Base-by-base conservation (phyloP, 225 moss, liverwort and hornwort genomes). In the Sphagnum tenellum region DNA sequence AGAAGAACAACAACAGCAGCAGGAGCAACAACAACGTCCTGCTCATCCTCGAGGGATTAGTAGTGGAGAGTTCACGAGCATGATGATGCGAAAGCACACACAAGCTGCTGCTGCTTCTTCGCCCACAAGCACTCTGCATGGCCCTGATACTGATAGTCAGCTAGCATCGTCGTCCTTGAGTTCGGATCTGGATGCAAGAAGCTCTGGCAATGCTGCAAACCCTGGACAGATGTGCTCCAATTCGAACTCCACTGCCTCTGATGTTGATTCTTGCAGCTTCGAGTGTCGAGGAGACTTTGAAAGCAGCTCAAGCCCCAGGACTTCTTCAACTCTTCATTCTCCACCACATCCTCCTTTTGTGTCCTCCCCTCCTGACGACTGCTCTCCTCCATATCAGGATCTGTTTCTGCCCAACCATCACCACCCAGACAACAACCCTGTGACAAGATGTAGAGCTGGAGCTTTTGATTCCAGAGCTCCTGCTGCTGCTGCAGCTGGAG, bases 101-200 rank as follows among this genome's bases (percentile, higher is more conserved):
- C 9, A 44, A n/a, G 61, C 64, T 10, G 56, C 59, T 46, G 64
- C 69, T 8, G 61, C 66, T 58, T 73, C 72, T 13, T 92, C 78
- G 11, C 81, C 87, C 0, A 84, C 85, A 2, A 89, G 85, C 70
- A 88, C 78, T 57, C 72, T 92, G 0, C 70, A 66, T 3, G 80
- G 85, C 7, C 80, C 80, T 3, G 83, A 86, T 4, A 72, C 80
- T 57, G 70, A 70, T 47, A 67, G 69, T 46, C 82, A 82, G 52
- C 83, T 87, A 46, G 73, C 77, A 47, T 92, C 89, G 29, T 64
- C 80, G 5, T 92, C 87, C 62, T 81, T 82, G 5, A 82, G 82
- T 67, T 70, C 72, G 0, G 82, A 82, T 47, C 0, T 78, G 0
- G 75, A 82, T 74, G 83, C 58, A 64, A 29, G 29, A 29, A 29